Base-by-base conservation (phyloP, 208 protist species). In the Crithidia expoeki region DNA sequence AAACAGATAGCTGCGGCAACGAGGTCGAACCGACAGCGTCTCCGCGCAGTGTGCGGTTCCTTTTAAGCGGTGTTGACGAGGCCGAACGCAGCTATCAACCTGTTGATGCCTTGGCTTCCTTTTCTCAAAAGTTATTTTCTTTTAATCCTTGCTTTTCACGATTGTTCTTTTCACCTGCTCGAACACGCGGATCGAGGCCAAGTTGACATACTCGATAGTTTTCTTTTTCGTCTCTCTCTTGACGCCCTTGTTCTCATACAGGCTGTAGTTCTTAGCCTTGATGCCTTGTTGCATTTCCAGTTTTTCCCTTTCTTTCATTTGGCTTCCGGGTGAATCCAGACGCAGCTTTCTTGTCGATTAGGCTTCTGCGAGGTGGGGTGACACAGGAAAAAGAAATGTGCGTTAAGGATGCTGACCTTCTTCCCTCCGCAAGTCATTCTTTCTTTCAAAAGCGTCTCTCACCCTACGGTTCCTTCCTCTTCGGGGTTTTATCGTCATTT, bases 1-100 rank as follows among this genome's bases (percentile, higher is more conserved):
- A 40, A 38, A 38, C 81, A 86, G 14, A 61, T 86, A 23, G 62
- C 30, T 10, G 62, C 49, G 17, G 69, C 73, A 16, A 79, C 71
- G 5, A 47, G 66, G 2, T 32, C 33, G 17, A 85, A 85, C 47
- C 69, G 75, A 10, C 53, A 27, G 36, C 57, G 52, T 47, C 71
- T 77, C 34, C 59, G 36, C n/a, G 25, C n/a, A 14, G 51, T 62
- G 19, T 58, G 58, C 55, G 25, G 28, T 0, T 19, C 17, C 0
- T 57, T 4, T 34, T 34, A 60, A 61, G 19, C 17, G 7, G 16
- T 38, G 42, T n/a, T 17, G 28, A 38, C 6, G 11, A 30, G 17
- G 19, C 12, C 57, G 14, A 32, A 17, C 56, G 33, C 25, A 40
- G 10, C 11, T 4, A 23, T 32, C 44, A 14, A 23, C 21, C 25